A percentile compares a stretch with the other conserved stretches of the same genome.
phyloP scores from a whole-genome alignment of 768 basidiomycete genomes.

The Cystobasidium tubakii region DNA sequence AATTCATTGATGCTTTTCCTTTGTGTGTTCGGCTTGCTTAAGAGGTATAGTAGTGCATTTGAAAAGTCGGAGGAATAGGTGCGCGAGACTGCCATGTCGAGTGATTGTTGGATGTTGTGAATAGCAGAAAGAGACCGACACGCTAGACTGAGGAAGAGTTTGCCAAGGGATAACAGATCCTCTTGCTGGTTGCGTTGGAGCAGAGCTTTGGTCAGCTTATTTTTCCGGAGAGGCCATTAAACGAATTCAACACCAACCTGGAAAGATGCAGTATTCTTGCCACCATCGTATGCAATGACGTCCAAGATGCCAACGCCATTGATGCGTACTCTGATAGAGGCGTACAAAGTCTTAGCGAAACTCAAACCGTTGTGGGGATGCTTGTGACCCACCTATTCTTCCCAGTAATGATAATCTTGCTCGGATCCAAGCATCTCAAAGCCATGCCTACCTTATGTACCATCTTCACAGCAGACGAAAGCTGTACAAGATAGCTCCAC shows the following conservation, averaged over 20 bases:
- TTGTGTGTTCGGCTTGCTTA: constrained; percentile 65
- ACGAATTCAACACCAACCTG: too few species aligned
- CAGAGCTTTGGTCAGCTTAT: too few species aligned
- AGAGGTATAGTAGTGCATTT: constrained; percentile 64
- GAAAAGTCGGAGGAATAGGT: constrained; percentile 76
- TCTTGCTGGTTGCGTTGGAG: constrained; percentile 59
- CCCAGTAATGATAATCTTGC: constrained; percentile 79
- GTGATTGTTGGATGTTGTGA: constrained; percentile 62
- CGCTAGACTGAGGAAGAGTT: constrained; percentile 71
- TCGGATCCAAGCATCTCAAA: constrained; percentile 72
- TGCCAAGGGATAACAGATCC: constrained; percentile 78
- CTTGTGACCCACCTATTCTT: constrained; percentile 65
- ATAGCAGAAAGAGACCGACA: constrained; percentile 64
- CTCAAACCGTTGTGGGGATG: too few species aligned
- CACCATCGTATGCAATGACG: constrained; percentile 69
- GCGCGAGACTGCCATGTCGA: constrained; percentile 64
- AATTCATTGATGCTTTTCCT: constrained; percentile 69
- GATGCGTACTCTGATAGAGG: constrained; percentile 63
- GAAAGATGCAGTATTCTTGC: constrained; percentile 57
- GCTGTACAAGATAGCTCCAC: constrained; percentile 89
- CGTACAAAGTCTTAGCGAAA: too few species aligned
- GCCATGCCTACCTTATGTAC: constrained; percentile 77
- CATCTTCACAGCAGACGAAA: constrained; percentile 76
- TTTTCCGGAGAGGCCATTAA: too few species aligned
- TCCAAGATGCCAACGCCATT: constrained; percentile 82